These are phyloP conservation scores for Eucalyptus shirleyi DNA, from an alignment of 345 rosid genomes.

Conservation along the genomic window DNA sequence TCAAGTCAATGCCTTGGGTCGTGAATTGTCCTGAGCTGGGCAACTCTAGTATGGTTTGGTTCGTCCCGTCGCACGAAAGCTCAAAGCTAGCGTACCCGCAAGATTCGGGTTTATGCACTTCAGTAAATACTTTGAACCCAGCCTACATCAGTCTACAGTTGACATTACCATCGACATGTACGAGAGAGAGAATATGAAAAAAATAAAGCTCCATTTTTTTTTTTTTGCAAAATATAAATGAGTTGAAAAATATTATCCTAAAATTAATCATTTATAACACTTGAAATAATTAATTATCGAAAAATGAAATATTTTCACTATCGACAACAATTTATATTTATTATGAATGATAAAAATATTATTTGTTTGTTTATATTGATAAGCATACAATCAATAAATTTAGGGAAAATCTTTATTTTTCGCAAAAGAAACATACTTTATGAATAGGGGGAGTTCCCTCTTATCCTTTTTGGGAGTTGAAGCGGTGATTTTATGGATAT, in stretches of 20 bases:
- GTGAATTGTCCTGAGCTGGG: slow-evolving; percentile 34
- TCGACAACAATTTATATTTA: too few relatives aligned
- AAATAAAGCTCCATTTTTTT: neutral
- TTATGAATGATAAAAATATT: neutral
- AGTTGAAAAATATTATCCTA: too few relatives aligned
- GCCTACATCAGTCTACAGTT: neutral
- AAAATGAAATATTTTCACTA: too few relatives aligned
- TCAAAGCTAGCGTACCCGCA: too few relatives aligned
- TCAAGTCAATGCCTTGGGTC: slow-evolving; percentile 31
- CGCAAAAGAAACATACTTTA: too few relatives aligned
- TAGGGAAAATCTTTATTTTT: neutral
- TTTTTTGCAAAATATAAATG: neutral
- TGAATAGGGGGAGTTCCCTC: neutral
- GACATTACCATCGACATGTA: neutral
- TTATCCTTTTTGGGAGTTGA: neutral
- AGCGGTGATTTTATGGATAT: neutral
- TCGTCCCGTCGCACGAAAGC: too few relatives aligned
- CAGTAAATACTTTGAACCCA: neutral
- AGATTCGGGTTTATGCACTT: neutral
- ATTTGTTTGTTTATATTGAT: too few relatives aligned
- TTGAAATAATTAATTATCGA: too few relatives aligned
- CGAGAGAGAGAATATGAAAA: neutral
- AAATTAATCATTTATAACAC: neutral
- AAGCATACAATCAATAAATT: neutral
- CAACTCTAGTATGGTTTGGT: neutral